Percentiles rank a stretch among this genome's conserved stretches.
These are phyloP conservation scores for Gastrolobium villosum DNA, from an alignment of 306 rosid species.

Conservation along the genomic window DNA sequence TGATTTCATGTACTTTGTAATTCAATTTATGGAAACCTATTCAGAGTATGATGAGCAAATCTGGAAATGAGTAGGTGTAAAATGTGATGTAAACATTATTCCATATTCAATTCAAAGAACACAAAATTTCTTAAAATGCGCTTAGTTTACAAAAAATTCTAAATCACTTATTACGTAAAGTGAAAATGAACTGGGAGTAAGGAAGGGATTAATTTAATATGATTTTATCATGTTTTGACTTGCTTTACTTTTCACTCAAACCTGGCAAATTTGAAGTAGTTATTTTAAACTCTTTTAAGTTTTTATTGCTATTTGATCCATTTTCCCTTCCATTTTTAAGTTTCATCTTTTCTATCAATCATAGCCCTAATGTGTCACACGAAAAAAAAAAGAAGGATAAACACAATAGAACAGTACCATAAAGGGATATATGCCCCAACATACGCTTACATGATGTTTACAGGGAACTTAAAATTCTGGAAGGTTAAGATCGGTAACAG, in stretches of 20 bases:
- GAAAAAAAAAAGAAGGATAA: no score
- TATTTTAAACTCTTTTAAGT: not conserved
- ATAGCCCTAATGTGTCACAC: not conserved
- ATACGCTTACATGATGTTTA: not conserved
- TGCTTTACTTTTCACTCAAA: not conserved
- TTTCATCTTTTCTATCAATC: not conserved
- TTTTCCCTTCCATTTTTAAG: not conserved
- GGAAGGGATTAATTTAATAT: not conserved
- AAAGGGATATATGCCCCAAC: no score
- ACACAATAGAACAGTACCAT: no score
- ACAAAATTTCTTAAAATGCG: not conserved
- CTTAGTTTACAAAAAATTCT: not conserved
- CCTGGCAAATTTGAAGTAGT: not conserved
- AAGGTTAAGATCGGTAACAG: not conserved
- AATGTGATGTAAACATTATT: not conserved
- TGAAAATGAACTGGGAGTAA: not conserved
- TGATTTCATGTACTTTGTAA: not conserved
- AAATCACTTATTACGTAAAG: not conserved
- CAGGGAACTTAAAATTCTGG: not conserved
- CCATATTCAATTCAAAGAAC: not conserved
- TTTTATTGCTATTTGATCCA: not conserved
- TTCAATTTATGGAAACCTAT: not conserved
- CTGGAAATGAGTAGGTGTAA: not conserved
- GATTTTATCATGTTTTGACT: not conserved
- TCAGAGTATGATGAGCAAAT: not conserved